phyloP scores from a whole-genome alignment of 2,329 filamentous ascomycete species.

The Aspergillus vadensis region DNA sequence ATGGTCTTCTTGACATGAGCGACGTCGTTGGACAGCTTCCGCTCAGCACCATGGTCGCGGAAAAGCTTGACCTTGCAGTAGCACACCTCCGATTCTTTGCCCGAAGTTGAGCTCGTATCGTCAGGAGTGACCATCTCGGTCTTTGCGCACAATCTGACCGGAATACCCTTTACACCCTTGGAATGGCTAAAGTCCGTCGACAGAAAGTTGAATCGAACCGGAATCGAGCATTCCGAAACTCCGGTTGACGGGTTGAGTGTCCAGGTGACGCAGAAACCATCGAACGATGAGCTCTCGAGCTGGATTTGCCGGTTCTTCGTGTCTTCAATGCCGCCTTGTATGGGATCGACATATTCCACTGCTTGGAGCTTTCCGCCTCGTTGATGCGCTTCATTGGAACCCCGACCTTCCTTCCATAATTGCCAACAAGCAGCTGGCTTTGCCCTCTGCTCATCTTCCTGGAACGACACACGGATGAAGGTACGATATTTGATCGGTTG shows the following conservation, averaged over 20 bases:
- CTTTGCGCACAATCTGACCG: constrained; percentile 88
- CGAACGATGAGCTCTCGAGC: constrained; percentile 78
- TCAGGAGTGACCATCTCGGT: constrained; percentile 68
- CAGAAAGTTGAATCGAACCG: constrained; percentile 95
- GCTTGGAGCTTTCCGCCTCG: constrained; percentile 89
- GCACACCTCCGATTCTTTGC: constrained; percentile 68
- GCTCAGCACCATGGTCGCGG: constrained; percentile 90
- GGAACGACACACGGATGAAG: constrained; percentile 92
- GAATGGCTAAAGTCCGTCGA: constrained; percentile 99
- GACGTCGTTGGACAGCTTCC: constrained; percentile 91
- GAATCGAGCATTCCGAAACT: constrained; percentile 75
- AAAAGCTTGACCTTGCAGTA: constrained; percentile 98
- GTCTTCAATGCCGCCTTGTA: constrained; percentile 57
- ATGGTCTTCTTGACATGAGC: constrained; percentile 95
- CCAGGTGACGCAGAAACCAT: constrained; percentile 92
- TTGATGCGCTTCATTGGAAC: constrained; percentile 94
- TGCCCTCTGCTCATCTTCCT: constrained; percentile 88
- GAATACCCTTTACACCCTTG: constrained; percentile 97
- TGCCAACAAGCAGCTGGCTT: constrained; percentile 84
- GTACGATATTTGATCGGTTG: constrained; percentile 78
- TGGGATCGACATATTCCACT: constrained; percentile 83
- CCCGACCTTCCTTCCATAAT: constrained; percentile 92
- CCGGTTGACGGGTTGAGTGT: constrained; percentile 67
- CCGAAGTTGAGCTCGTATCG: constrained; percentile 44
- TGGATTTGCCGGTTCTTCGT: constrained; percentile 65